phyloP scores from a whole-genome alignment of 2,329 filamentous ascomycete genomes.

The Trichoderma sp. region DNA sequence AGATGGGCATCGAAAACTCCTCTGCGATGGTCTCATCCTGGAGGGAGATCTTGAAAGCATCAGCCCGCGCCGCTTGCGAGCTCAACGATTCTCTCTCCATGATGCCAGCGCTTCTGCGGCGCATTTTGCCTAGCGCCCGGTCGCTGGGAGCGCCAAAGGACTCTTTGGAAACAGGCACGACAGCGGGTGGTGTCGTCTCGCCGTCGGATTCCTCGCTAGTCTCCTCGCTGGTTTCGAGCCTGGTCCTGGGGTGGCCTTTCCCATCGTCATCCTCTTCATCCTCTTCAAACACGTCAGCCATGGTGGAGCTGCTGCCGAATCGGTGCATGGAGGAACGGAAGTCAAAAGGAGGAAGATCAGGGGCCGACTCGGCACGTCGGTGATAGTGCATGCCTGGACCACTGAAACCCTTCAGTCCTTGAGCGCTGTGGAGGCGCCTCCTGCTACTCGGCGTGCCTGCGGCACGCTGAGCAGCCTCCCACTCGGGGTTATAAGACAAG shows the following conservation, averaged over 20 bases:
- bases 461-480: constrained; percentile 66
- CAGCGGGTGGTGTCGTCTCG: constrained; percentile 42
- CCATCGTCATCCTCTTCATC: constrained; percentile 68
- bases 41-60: constrained; percentile 53
- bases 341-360: constrained; percentile 77
- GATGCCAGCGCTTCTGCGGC: constrained; percentile 51
- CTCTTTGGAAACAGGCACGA: constrained; percentile 29
- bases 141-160: constrained; percentile 34
- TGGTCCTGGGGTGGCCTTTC: constrained; percentile 38
- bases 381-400: constrained; percentile 76
- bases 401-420: constrained; percentile 67
- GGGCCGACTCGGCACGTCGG: constrained; percentile 76
- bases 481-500: constrained; percentile 62
- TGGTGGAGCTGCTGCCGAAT: constrained; percentile 68
- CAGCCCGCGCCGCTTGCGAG: constrained; percentile 46
- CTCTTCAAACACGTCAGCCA: constrained; percentile 87
- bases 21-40: constrained; percentile 56
- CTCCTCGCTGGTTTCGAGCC: constrained; percentile 53
- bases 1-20: constrained; percentile 47
- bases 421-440: constrained; percentile 75
- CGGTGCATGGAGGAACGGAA: constrained; percentile 60
- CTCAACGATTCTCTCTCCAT: constrained; percentile 43
- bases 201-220: constrained; percentile 51
- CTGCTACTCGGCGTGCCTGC: constrained; percentile 60
- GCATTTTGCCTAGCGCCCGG: constrained; percentile 36